phyloP scores from a whole-genome alignment of 495 filamentous ascomycete species.

The Cercophora sp. region DNA sequence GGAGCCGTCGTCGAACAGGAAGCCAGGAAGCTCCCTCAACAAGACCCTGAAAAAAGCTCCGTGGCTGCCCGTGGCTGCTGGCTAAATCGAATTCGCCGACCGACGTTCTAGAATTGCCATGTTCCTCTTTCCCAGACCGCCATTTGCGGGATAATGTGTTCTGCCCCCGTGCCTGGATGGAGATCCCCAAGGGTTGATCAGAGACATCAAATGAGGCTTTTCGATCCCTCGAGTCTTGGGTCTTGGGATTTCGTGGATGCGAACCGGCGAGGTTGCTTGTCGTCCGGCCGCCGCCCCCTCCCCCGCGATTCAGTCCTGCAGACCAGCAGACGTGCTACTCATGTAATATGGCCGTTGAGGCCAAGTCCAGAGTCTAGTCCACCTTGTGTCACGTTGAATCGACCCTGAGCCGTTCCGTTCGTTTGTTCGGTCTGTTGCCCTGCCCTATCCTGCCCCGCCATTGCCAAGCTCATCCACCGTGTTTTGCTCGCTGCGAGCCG shows the following conservation, averaged over 20 bases:
- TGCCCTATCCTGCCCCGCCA: constrained; percentile 7
- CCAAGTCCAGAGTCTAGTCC: background rate
- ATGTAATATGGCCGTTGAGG: background rate
- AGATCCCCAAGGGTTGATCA: background rate
- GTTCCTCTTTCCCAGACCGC: constrained; percentile 4
- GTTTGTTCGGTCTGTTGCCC: too few species aligned
- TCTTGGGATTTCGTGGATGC: too few species aligned
- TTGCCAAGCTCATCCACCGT: constrained; percentile 11
- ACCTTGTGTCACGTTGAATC: too few species aligned
- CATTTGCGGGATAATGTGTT: constrained; percentile 14
- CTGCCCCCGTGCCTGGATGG: too few species aligned
- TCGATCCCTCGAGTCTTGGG: too few species aligned
- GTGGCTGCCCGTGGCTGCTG: background rate
- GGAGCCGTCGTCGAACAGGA: too few species aligned
- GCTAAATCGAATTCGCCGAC: constrained; percentile 5
- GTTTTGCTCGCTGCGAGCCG: constrained; percentile 5
- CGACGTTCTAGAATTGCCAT: constrained; percentile 7
- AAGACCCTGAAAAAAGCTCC: background rate
- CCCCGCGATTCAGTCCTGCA: background rate
- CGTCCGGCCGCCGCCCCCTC: too few species aligned
- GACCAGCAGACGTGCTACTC: background rate
- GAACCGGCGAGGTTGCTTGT: too few species aligned
- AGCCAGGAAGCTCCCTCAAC: background rate
- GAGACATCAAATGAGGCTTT: background rate
- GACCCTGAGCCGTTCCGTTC: too few species aligned